Percentiles rank a stretch among this genome's conserved stretches.
Evolutionary conservation across 2,329 filamentous ascomycete species (phyloP).

Genomic region (Apiospora arundinis): DNA sequence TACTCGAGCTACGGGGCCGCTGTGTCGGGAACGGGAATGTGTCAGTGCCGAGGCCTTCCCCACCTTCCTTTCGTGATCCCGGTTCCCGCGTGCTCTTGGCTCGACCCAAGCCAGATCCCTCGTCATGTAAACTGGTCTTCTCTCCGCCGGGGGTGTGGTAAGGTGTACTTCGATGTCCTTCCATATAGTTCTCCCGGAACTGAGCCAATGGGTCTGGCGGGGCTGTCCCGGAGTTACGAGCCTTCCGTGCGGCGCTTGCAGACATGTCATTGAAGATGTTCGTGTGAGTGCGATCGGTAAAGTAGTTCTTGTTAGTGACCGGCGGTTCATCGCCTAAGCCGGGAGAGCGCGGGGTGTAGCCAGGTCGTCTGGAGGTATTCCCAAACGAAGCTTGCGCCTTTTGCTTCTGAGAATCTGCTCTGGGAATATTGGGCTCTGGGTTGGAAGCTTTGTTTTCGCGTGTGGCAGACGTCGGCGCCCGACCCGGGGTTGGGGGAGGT

Average conservation of each 20-base stretch:
- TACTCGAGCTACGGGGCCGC: conserved; percentile 37
- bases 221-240: conserved; percentile 33
- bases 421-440: conserved; percentile 47
- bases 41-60: conserved; percentile 30
- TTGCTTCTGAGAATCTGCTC: conserved; percentile 59
- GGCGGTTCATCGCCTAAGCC: conserved; percentile 58
- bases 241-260: conserved; percentile 28
- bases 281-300: conserved; percentile 43
- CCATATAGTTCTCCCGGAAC: conserved; percentile 52
- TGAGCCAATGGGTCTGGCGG: conserved; percentile 53
- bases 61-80: conserved; percentile 32
- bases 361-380: conserved; percentile 47
- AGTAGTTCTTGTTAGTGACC: conserved; percentile 58
- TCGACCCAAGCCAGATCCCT: conserved; percentile 48
- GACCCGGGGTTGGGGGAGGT: conserved; percentile 34
- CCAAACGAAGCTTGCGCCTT: conserved; percentile 64
- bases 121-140: conserved; percentile 64
- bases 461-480: conserved; percentile 37
- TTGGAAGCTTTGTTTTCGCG: conserved; percentile 35
- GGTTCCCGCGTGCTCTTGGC: conserved; percentile 53
- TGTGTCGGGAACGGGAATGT: conserved; percentile 33
- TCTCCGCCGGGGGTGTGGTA: conserved; percentile 64
- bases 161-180: conserved; percentile 62
- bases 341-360: conserved; percentile 57
- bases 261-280: conserved; percentile 38